Percentiles rank a stretch among this genome's conserved stretches.
Evolutionary conservation across 768 basidiomycete species (phyloP).

Genomic region (Mycena vulgaris): DNA sequence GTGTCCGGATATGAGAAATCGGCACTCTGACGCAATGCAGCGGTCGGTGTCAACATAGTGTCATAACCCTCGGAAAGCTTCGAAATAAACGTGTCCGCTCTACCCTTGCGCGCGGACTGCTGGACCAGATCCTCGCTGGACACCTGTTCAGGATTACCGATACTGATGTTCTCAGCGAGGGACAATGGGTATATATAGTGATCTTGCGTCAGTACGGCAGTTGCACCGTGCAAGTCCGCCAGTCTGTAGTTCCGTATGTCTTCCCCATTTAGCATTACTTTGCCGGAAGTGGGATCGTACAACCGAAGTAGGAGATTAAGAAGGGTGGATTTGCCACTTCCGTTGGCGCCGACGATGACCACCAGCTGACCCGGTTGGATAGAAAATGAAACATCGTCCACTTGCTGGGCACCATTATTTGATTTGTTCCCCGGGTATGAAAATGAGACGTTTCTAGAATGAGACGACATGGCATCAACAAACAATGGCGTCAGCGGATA

Average conservation of each 20-base stretch:
- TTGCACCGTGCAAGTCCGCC: slow-evolving; percentile 50
- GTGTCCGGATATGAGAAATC: slow-evolving; percentile 31
- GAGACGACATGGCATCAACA: slow-evolving; percentile 6
- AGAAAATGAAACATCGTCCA: slow-evolving; percentile 53
- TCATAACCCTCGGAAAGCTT: slow-evolving; percentile 20
- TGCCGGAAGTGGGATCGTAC: slow-evolving; percentile 50
- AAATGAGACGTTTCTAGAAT: slow-evolving; percentile 55
- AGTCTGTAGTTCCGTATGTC: slow-evolving; percentile 49
- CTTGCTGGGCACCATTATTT: slow-evolving; percentile 30
- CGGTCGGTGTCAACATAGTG: slow-evolving; percentile 40
- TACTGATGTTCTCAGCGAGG: slow-evolving; percentile 54
- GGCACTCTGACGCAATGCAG: background rate
- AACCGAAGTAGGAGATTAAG: slow-evolving; percentile 58
- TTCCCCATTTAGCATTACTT: slow-evolving; percentile 55
- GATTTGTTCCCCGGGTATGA: slow-evolving; percentile 47
- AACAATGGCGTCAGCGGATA: slow-evolving; percentile 23
- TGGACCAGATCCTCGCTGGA: background rate
- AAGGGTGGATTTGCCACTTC: slow-evolving; percentile 61
- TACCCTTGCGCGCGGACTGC: slow-evolving; percentile 23
- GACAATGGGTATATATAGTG: slow-evolving; percentile 54
- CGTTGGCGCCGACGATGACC: slow-evolving; percentile 63
- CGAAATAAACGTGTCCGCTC: slow-evolving; percentile 24
- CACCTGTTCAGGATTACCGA: slow-evolving; percentile 9
- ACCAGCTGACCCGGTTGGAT: slow-evolving; percentile 59
- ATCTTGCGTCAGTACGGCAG: slow-evolving; percentile 59